Evolutionary conservation across 129 eudicot species (phyloP), one percentile per base, ranked within the genome.

Genomic region (Artemisia tridentata): DNA sequence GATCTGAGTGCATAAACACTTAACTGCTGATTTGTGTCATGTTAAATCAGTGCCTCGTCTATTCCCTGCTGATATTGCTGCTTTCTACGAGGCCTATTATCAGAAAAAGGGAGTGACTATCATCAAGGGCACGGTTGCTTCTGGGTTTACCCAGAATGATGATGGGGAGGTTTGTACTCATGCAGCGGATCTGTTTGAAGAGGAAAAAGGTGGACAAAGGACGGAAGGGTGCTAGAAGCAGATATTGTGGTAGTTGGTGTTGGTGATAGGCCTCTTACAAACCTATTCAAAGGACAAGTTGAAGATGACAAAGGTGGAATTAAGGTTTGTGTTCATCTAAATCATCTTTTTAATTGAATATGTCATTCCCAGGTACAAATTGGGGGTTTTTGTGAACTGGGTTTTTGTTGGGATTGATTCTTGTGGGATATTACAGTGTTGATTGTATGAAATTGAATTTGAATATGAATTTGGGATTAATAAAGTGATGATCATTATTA

Each of bases 251-350:
- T 91, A 58, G 98, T 91, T 65, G 98, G 98, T 74, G 98, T 91
- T 29, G 96, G 98, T 51, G 98, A 76, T 34, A 84, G 91, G 71
- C 98, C 98, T 19, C 93, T 91, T 52, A 91, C 80, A 18, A 63
- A 66, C 12, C 82, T 88, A 21, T 88, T 91, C 75, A 91, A 91
- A 82, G 96, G 98, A n/a, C 98, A 91, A 78, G 84, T 91, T 70
- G 96, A 79, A 72, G 96, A 91, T 72, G 98, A 91, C 72, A 88
- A 91, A 78, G 98, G 98, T 69, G 98, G 98, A 80, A 88, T 91
- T 69, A 91, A 91, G 98, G 98, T 91, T 46, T 18, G 65, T 75
- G 78, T 51, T 47, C 27, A 23, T n/a, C n/a, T n/a, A n/a, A n/a
- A n/a, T n/a, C n/a, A n/a, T n/a, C n/a, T n/a, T n/a, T n/a, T n/a